A percentile compares a stretch with the other conserved stretches of the same genome.
These are phyloP conservation scores for Microbotryomycetes sp. DNA, from an alignment of 1,284 basidiomycete genomes.

Conservation along the genomic window DNA sequence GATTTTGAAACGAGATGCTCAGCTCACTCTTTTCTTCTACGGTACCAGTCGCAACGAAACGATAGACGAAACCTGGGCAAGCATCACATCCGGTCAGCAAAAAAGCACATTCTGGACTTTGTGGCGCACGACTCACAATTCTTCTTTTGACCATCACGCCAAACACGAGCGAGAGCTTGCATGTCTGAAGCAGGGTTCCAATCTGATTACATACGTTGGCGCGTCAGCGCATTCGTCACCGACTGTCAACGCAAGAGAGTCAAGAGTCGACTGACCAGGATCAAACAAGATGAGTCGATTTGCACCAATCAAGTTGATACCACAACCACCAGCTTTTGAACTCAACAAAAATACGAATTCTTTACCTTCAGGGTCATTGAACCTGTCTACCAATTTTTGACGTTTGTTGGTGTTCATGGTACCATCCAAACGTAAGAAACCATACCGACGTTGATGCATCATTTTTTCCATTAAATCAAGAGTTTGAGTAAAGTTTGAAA, in stretches of 20 bases:
- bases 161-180: constrained; percentile 95
- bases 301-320: constrained; percentile 96
- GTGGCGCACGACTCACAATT: constrained; percentile 60
- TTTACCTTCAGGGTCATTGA: constrained; percentile 91
- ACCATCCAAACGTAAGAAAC: constrained; percentile 86
- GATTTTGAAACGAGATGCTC: not conserved
- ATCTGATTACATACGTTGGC: constrained; percentile 50
- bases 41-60: constrained; percentile 94
- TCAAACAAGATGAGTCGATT: constrained; percentile 95
- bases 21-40: constrained; percentile 87
- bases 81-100: constrained; percentile 6
- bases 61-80: constrained; percentile 89
- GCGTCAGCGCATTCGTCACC: not conserved
- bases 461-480: constrained; percentile 88
- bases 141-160: constrained; percentile 99
- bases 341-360: constrained; percentile 95
- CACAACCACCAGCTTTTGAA: constrained; percentile 95
- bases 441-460: constrained; percentile 75
- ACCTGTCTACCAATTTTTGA: constrained; percentile 93
- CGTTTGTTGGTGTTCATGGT: constrained; percentile 90
- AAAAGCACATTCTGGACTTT: not conserved
- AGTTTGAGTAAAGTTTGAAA: constrained; percentile 97
- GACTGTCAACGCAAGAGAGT: not conserved
- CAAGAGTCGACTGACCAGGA: constrained; percentile 57
- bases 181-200: constrained; percentile 99